Conservation (phyloP, 1,284 basidiomycete genomes). For the Ganoderma multipileum region DNA sequence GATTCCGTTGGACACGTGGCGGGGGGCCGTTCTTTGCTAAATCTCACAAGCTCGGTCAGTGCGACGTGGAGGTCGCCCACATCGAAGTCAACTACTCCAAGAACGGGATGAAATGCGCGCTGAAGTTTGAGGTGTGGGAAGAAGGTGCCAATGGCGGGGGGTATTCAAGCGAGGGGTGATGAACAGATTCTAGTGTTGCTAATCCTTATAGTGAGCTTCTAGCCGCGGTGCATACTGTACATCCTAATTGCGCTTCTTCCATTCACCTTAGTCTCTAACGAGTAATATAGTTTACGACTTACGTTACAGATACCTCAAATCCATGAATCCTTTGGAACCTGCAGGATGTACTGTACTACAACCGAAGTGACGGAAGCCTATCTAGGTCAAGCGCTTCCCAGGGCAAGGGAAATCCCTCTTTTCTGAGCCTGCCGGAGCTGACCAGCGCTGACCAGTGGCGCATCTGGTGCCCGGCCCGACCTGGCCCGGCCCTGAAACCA, state of each 20-base stretch:
- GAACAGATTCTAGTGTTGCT: not conserved
- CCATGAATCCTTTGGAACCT: no score
- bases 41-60: constrained; percentile 42
- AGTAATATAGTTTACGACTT: not conserved
- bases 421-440: no score
- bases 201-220: not conserved
- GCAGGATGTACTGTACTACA: no score
- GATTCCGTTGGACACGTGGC: constrained; percentile 41
- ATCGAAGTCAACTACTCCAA: constrained; percentile 49
- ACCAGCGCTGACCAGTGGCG: no score
- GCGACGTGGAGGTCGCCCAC: constrained; percentile 36
- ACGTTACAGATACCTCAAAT: not conserved
- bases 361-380: no score
- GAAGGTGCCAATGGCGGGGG: constrained; percentile 25
- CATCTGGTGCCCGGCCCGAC: no score
- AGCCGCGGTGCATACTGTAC: not conserved
- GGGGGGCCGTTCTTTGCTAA: constrained; percentile 42
- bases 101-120: constrained; percentile 48
- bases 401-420: no score
- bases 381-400: no score
- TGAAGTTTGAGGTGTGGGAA: constrained; percentile 48
- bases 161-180: constrained; percentile 2
- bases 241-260: not conserved
- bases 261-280: not conserved
- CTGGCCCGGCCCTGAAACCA: no score